phyloP scores from a whole-genome alignment of 768 basidiomycete species.

The Mycena vitilis region DNA sequence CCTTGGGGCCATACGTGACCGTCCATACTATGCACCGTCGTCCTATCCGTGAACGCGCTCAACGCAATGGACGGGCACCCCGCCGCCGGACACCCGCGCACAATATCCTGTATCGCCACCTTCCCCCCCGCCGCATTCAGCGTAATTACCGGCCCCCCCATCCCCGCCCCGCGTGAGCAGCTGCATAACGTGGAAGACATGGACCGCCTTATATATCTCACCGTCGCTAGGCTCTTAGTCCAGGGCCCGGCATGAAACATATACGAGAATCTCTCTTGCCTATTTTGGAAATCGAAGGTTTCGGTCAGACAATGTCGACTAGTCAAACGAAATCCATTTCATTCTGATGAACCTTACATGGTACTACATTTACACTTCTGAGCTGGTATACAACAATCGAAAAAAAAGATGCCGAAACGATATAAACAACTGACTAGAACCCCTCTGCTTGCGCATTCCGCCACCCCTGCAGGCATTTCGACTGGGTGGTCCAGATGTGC shows the following conservation, averaged over 20 bases:
- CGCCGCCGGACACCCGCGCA: conserved; percentile 22
- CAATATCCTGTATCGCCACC: conserved; percentile 17
- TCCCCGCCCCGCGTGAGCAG: conserved; percentile 11
- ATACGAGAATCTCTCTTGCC: no score
- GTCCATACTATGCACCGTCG: conserved; percentile 18
- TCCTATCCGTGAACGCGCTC: conserved; percentile 22
- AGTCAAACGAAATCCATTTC: no score
- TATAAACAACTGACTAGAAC: conserved; percentile 4
- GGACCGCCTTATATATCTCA: background rate
- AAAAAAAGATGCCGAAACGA: background rate
- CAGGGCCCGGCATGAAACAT: no score
- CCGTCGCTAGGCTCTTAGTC: background rate
- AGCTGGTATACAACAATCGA: no score
- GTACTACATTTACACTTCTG: no score
- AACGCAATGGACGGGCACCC: conserved; percentile 25
- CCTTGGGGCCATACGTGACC: conserved; percentile 8
- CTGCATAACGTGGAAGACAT: conserved; percentile 33
- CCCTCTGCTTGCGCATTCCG: conserved; percentile 29
- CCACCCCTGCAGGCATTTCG: conserved; percentile 38
- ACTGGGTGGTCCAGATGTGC: conserved; percentile 43
- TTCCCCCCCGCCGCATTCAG: conserved; percentile 10
- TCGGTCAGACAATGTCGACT: no score
- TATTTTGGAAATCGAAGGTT: no score
- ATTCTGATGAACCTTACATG: no score
- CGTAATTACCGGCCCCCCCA: conserved; percentile 15